phyloP scores from a whole-genome alignment of 1,139 yeast genomes.

The Kodamaea arcana region DNA sequence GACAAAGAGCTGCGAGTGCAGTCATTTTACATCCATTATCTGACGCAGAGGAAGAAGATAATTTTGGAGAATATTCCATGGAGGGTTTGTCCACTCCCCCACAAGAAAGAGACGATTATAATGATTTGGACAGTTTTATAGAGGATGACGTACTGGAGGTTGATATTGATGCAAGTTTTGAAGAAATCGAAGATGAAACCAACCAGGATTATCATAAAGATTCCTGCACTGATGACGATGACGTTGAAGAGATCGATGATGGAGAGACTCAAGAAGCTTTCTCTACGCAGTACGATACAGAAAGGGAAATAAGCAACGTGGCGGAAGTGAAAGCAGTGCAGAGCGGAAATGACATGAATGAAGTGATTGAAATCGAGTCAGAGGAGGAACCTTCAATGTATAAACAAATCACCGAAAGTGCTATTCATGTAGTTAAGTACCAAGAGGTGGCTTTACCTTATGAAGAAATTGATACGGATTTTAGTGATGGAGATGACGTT shows the following conservation, averaged over 20 bases:
- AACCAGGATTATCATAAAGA: slow-evolving; percentile 2
- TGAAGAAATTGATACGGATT: slow-evolving; percentile 20
- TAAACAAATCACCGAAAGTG: not conserved
- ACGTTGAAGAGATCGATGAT: slow-evolving; percentile 20
- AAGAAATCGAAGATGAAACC: slow-evolving; percentile 4
- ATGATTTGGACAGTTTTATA: slow-evolving; percentile 34
- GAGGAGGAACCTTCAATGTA: not conserved
- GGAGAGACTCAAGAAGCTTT: slow-evolving; percentile 29
- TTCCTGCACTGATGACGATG: slow-evolving; percentile 10
- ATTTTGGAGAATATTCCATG: slow-evolving; percentile 39
- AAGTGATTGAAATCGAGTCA: not conserved
- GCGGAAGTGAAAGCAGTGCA: slow-evolving; percentile 1
- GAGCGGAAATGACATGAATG: slow-evolving; percentile 25
- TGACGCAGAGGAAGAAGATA: slow-evolving; percentile 29
- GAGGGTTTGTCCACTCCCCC: slow-evolving; percentile 38
- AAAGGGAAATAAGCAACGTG: slow-evolving; percentile 26
- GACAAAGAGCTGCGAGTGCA: not conserved
- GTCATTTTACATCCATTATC: not conserved
- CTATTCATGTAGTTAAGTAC: not conserved
- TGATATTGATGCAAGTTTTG: slow-evolving; percentile 8
- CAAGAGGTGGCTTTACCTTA: not conserved
- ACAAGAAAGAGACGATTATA: slow-evolving; percentile 30
- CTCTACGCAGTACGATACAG: slow-evolving; percentile 42
- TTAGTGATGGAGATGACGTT: slow-evolving; percentile 37
- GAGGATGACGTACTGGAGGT: slow-evolving; percentile 20